phyloP scores from a whole-genome alignment of 2,329 filamentous ascomycete genomes.

The Colletotrichum viniferum region DNA sequence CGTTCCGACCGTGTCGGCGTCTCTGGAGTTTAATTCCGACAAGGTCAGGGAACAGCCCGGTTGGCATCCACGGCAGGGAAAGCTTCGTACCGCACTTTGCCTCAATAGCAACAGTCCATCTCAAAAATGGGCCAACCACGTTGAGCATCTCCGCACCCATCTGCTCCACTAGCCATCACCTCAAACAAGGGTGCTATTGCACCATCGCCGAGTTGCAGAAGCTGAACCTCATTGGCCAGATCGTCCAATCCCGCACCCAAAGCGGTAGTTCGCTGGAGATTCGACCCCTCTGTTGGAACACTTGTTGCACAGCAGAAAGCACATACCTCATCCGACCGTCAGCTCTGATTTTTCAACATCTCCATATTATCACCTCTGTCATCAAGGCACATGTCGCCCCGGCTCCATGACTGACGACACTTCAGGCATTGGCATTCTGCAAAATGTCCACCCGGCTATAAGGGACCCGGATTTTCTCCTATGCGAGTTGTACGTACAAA shows the following conservation, averaged over 20 bases:
- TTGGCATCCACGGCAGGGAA: background rate
- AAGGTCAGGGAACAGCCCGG: background rate
- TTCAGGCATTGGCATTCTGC: conserved; percentile 2
- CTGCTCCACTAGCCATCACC: conserved; percentile 12
- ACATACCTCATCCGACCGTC: background rate
- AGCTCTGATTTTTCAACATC: conserved; percentile 19
- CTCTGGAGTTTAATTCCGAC: background rate
- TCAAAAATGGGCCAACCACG: conserved; percentile 2
- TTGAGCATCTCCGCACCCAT: conserved; percentile 10
- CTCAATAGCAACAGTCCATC: background rate
- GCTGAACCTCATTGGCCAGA: conserved; percentile 16
- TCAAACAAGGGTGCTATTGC: conserved; percentile 22
- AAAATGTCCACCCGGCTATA: background rate
- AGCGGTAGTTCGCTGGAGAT: conserved; percentile 14
- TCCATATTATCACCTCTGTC: conserved; percentile 2
- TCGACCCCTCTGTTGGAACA: background rate
- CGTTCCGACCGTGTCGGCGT: background rate
- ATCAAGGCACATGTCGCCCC: conserved; percentile 10
- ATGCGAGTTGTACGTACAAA: background rate
- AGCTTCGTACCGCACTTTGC: conserved; percentile 5
- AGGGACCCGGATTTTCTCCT: conserved; percentile 1
- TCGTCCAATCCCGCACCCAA: background rate
- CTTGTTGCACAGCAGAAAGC: background rate
- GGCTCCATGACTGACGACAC: conserved; percentile 15
- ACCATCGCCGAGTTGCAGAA: conserved; percentile 22